Evolutionary conservation across 2,329 filamentous ascomycete genomes (phyloP).

Genomic region (Myriosclerotinia curreyana): DNA sequence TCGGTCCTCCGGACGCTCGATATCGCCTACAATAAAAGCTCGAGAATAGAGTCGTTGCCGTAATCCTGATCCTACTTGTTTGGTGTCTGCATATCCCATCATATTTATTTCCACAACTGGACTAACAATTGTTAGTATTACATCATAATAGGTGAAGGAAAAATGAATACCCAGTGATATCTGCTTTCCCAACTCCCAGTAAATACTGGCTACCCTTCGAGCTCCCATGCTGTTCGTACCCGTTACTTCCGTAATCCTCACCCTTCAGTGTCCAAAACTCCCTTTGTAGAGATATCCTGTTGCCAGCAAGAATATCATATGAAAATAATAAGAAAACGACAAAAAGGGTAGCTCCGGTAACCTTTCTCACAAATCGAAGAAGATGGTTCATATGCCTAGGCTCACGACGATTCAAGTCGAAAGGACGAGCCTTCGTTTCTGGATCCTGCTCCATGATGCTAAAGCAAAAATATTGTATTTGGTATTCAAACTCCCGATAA

Average conservation of each 20-base stretch:
- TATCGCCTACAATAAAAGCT: conserved; percentile 79
- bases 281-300: not conserved
- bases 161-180: conserved; percentile 61
- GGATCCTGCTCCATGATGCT: conserved; percentile 7
- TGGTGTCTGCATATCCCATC: conserved; percentile 87
- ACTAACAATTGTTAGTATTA: conserved; percentile 42
- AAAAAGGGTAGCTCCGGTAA: not conserved
- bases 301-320: not conserved
- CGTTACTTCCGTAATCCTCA: conserved; percentile 1
- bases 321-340: not conserved
- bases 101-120: conserved; percentile 88
- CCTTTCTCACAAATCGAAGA: not conserved
- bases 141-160: not conserved
- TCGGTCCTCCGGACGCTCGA: conserved; percentile 62
- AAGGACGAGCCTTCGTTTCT: conserved; percentile 18
- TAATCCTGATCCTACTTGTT: conserved; percentile 77
- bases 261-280: conserved; percentile 21
- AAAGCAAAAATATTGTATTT: not conserved
- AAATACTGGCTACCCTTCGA: conserved; percentile 48
- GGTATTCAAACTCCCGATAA: not conserved
- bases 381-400: not conserved
- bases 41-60: conserved; percentile 85
- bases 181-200: conserved; percentile 67
- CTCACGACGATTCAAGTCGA: conserved; percentile 4
- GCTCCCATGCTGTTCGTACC: conserved; percentile 20